Percentiles rank a stretch among this genome's conserved stretches.
phyloP scores from a whole-genome alignment of 2,329 filamentous ascomycete species.

The Cladorrhinum sp. region DNA sequence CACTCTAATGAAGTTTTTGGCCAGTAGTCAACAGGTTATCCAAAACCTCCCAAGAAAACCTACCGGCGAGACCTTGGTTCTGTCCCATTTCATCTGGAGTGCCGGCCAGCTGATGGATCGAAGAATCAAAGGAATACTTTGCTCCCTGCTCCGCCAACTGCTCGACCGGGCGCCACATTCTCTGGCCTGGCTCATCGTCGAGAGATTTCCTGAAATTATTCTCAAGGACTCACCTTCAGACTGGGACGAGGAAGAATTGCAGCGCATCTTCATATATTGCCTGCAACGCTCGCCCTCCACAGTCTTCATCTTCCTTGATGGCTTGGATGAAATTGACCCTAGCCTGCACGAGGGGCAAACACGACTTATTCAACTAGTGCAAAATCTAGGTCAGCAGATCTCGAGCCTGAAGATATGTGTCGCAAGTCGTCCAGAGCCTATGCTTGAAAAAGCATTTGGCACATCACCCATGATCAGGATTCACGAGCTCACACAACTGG shows the following conservation, averaged over 20 bases:
- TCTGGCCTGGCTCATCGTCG: background rate
- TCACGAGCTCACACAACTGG: background rate
- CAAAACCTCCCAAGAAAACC: background rate
- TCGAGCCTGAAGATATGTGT: background rate
- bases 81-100: slow-evolving; percentile 2
- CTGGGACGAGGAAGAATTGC: background rate
- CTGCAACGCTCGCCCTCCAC: background rate
- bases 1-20: slow-evolving; percentile 2
- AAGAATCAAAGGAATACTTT: background rate
- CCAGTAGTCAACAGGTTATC: background rate
- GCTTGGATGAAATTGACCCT: background rate
- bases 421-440: background rate
- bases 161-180: background rate
- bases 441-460: background rate
- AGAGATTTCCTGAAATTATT: background rate
- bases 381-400: background rate
- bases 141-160: slow-evolving; percentile 1
- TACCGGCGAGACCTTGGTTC: background rate
- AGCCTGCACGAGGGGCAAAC: background rate
- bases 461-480: background rate
- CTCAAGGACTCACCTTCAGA: background rate
- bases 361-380: background rate
- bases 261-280: background rate
- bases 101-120: background rate
- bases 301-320: background rate